These are phyloP conservation scores for Mortierella hygrophila DNA, from an alignment of 192 early-diverging fungal species.

Conservation along the genomic window DNA sequence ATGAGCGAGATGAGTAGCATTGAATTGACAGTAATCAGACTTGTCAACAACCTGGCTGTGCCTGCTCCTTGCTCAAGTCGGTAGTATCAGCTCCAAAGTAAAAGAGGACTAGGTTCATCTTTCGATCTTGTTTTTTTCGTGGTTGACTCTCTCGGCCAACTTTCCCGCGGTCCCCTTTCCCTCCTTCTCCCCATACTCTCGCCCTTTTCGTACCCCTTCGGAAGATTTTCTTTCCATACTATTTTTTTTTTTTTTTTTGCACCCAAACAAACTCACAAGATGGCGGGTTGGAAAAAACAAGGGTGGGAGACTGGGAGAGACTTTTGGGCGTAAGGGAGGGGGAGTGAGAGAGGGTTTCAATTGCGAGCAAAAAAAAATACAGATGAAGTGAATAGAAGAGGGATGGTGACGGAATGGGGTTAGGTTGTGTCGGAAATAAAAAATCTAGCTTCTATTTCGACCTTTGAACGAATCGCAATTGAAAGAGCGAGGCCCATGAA, in stretches of 20 bases:
- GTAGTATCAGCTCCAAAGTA: background rate
- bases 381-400: background rate
- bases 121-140: background rate
- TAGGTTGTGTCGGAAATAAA: background rate
- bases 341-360: too few relatives aligned
- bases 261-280: background rate
- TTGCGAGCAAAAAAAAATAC: background rate
- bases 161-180: background rate
- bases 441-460: background rate
- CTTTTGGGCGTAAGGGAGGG: background rate
- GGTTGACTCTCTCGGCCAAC: background rate
- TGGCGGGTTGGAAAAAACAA: background rate
- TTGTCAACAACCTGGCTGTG: background rate
- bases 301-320: background rate
- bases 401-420: background rate
- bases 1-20: too few relatives aligned
- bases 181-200: background rate
- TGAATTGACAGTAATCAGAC: background rate
- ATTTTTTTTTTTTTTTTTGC: background rate
- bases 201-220: background rate
- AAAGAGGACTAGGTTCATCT: background rate
- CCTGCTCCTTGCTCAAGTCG: background rate
- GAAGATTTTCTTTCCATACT: background rate
- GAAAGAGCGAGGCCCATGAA: slow-evolving; percentile 8
- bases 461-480: background rate